phyloP scores from a whole-genome alignment of 1,284 basidiomycete genomes.

The Somion occarium region DNA sequence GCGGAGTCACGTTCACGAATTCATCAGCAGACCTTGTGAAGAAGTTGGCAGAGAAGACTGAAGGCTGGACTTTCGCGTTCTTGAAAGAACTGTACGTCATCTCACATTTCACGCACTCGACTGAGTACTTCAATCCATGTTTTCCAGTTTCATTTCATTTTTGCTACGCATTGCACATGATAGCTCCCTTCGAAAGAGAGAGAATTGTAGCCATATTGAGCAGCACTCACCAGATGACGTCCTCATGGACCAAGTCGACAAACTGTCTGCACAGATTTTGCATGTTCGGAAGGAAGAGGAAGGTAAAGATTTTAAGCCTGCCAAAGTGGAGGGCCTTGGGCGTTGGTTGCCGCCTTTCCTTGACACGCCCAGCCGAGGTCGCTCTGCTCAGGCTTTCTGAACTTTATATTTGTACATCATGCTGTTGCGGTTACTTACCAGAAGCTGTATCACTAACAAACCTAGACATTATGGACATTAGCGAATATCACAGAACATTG shows the following conservation, averaged over 20 bases:
- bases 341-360: neutral
- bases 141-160: constrained; percentile 24
- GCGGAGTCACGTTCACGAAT: constrained; percentile 11
- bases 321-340: neutral
- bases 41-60: constrained; percentile 22
- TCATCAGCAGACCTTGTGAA: constrained; percentile 12
- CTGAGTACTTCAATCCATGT: neutral
- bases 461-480: neutral
- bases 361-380: neutral
- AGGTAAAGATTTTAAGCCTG: too few relatives aligned
- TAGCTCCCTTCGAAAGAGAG: constrained; percentile 9
- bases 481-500: neutral
- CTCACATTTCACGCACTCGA: too few relatives aligned
- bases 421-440: neutral
- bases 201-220: neutral
- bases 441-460: neutral
- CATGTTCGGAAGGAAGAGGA: constrained; percentile 7
- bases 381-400: neutral
- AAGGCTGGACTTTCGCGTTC: constrained; percentile 27
- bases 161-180: constrained; percentile 24
- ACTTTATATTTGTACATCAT: neutral
- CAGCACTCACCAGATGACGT: constrained; percentile 7
- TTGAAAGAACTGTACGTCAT: constrained; percentile 26
- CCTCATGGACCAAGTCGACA: constrained; percentile 18
- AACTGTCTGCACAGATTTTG: constrained; percentile 17